These are phyloP conservation scores for Kazachstania viticola DNA, from an alignment of 805 yeast genomes.

Conservation along the genomic window DNA sequence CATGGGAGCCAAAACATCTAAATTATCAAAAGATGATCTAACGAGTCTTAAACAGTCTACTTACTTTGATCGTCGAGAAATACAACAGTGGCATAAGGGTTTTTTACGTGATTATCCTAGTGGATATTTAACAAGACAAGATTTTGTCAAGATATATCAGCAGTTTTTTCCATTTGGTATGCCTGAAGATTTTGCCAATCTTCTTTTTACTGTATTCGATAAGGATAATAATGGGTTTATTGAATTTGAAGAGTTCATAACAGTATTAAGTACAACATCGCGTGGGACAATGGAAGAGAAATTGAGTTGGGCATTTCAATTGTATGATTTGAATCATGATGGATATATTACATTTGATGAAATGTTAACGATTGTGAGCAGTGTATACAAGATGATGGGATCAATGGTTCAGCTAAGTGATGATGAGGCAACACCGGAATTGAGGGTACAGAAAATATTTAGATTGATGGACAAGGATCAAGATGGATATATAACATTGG, in stretches of 20 bases:
- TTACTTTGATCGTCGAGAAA: constrained; percentile 82
- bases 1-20: constrained; percentile 95
- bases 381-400: constrained; percentile 93
- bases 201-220: constrained; percentile 83
- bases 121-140: constrained; percentile 78
- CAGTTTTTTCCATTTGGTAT: constrained; percentile 98
- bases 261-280: constrained; percentile 76
- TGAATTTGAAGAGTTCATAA: constrained; percentile 86
- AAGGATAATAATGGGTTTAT: constrained; percentile 67
- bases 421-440: constrained; percentile 87
- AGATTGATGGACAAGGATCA: constrained; percentile 56
- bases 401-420: constrained; percentile 80
- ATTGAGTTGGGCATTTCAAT: constrained; percentile 76
- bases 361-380: constrained; percentile 63
- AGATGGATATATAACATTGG: constrained; percentile 59
- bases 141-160: constrained; percentile 82
- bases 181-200: constrained; percentile 81
- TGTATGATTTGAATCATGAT: constrained; percentile 73
- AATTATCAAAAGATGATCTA: constrained; percentile 81
- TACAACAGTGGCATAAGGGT: constrained; percentile 98
- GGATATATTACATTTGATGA: constrained; percentile 71
- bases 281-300: constrained; percentile 81
- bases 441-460: constrained; percentile 75
- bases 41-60: constrained; percentile 74
- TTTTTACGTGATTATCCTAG: constrained; percentile 87